Conservation (phyloP, 1,284 basidiomycete genomes). For the Peniophora sp. region DNA sequence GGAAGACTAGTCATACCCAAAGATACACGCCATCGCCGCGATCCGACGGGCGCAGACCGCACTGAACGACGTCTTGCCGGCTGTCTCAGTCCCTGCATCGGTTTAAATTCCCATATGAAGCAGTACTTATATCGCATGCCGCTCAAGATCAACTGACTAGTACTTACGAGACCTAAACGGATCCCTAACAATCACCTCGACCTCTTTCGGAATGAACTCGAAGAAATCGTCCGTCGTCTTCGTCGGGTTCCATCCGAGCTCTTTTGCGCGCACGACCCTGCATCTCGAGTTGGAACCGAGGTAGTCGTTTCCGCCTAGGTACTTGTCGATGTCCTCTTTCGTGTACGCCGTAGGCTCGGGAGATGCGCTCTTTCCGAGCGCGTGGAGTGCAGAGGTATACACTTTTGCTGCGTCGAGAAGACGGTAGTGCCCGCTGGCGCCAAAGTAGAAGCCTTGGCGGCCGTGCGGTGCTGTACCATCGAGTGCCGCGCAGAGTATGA, state of each 20-base stretch:
- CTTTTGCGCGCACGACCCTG: slow-evolving; percentile 36
- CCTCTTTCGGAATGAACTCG: slow-evolving; percentile 10
- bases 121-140: too few species aligned
- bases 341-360: slow-evolving; percentile 11
- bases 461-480: slow-evolving; percentile 11
- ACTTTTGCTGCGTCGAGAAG: slow-evolving; percentile 27
- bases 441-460: slow-evolving; percentile 17
- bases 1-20: too few species aligned
- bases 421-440: slow-evolving; percentile 17
- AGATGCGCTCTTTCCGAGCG: slow-evolving; percentile 18
- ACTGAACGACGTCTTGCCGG: too few species aligned
- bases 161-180: too few species aligned
- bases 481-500: slow-evolving; percentile 11
- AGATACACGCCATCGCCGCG: too few species aligned
- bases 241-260: slow-evolving; percentile 50
- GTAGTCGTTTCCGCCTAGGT: slow-evolving; percentile 1
- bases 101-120: too few species aligned
- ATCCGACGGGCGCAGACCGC: too few species aligned
- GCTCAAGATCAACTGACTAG: too few species aligned
- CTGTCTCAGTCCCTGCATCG: too few species aligned
- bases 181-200: too few species aligned
- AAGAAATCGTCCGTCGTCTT: slow-evolving; percentile 38
- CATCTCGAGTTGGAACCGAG: slow-evolving; percentile 49
- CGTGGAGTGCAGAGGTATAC: slow-evolving; percentile 38
- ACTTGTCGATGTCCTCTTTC: slow-evolving; percentile 11